Evolutionary conservation across 768 basidiomycete species (phyloP), one percentile per base, ranked within the genome.

Genomic region (Russula brevipes): DNA sequence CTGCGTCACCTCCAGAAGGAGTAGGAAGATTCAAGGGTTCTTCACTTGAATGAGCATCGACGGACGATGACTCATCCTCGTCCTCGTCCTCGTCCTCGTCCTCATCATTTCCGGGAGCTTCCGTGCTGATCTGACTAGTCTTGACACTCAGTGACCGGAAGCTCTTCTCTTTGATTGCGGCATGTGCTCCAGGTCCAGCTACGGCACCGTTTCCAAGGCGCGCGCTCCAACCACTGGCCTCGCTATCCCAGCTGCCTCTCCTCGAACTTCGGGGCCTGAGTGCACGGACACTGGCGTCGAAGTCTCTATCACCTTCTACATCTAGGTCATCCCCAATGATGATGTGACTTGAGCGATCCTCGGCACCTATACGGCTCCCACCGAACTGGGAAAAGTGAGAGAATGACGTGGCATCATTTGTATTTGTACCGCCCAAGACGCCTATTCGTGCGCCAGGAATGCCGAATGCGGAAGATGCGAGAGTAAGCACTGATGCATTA

Each of bases 391-490:
- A 88, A 63, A 88, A 82, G 66, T 89, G 89, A 33, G 89, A 93
- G 41, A 86, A 74, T 0, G 86, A 89, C 68, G 85, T 86, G 5
- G 76, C 76, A 39, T 76, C 79, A 55, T 64, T 64, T 14, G 47
- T 47, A 55, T 64, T 64, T 14, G 47, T 47, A 38, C 59, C 53
- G 9, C 58, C 61, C 24, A 57, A 33, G 19, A 77, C 71, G 42
- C 82, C 80, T 42, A 75, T 68, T 51, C 85, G 83, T 33, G 77
- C 78, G 19, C 81, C 82, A 16, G 87, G 85, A 57, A 87, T 76
- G 0, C 85, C 95, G 73, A 91, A 97, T 4, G 91, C 94, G 3
- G 93, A 95, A 31, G 92, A 94, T 12, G 96, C 96, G 11, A 99
- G 83, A 0, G 96, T 99, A 51, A 98, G 79, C 59, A 95, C 78